Conservation (phyloP, 805 yeast species). For the Saccharomycopsis guyanensis region DNA sequence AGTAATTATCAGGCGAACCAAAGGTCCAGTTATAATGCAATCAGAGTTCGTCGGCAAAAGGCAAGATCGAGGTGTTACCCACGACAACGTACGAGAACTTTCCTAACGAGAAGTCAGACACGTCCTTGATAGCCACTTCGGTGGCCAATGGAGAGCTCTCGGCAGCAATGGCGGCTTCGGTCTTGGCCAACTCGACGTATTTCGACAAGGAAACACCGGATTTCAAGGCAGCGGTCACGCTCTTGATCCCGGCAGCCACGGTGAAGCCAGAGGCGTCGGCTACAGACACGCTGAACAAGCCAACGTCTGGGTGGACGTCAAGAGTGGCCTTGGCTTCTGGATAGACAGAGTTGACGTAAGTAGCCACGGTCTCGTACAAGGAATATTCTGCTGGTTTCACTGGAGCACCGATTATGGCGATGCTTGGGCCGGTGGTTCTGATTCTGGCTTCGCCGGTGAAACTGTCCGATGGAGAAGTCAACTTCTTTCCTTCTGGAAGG, state of each 20-base stretch:
- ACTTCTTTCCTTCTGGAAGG: conserved; percentile 54
- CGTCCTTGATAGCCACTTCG: conserved; percentile 32
- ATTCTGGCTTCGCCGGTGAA: conserved; percentile 61
- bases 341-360: conserved; percentile 48
- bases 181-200: conserved; percentile 48
- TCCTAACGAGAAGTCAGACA: conserved; percentile 40
- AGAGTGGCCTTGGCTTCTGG: conserved; percentile 45
- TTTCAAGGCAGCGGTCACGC: conserved; percentile 46
- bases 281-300: conserved; percentile 67
- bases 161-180: conserved; percentile 36
- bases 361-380: conserved; percentile 61
- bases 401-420: conserved; percentile 80
- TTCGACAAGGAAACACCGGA: conserved; percentile 49
- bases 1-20: too few relatives aligned
- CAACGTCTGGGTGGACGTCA: conserved; percentile 66
- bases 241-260: conserved; percentile 55
- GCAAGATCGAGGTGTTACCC: conserved; percentile 81
- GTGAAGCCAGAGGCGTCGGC: conserved; percentile 49
- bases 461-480: conserved; percentile 30
- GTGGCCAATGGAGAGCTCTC: conserved; percentile 29
- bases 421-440: conserved; percentile 55
- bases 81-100: conserved; percentile 81
- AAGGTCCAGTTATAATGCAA: background rate
- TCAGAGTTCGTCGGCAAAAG: conserved; percentile 84
- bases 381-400: conserved; percentile 55